These are phyloP conservation scores for Blastobotrys attinorum DNA, from an alignment of 805 yeast species.

Conservation along the genomic window DNA sequence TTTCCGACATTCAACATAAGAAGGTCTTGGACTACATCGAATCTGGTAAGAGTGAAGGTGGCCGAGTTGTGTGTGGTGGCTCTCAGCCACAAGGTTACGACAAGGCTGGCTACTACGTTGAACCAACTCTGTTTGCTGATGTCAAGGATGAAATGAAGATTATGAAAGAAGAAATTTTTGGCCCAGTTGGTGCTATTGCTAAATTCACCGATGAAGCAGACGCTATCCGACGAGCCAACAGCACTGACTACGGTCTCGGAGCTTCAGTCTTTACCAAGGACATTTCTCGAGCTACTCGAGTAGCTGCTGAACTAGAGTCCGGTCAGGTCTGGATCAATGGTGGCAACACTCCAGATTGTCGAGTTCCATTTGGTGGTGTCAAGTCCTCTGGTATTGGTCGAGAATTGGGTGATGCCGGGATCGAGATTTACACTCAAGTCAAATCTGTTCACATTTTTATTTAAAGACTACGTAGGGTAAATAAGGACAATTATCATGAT, in stretches of 20 bases:
- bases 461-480: too few relatives aligned
- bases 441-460: conserved; percentile 49
- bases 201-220: conserved; percentile 62
- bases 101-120: conserved; percentile 56
- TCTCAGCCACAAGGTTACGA: conserved; percentile 31
- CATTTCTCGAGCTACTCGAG: conserved; percentile 54
- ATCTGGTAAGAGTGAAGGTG: conserved; percentile 76
- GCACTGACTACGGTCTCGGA: conserved; percentile 70
- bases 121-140: conserved; percentile 71
- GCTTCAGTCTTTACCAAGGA: conserved; percentile 72
- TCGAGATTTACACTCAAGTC: conserved; percentile 61
- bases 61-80: conserved; percentile 75
- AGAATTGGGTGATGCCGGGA: conserved; percentile 70
- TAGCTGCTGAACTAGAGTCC: conserved; percentile 53
- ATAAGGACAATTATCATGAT: neutral
- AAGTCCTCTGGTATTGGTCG: conserved; percentile 75
- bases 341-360: conserved; percentile 55
- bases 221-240: conserved; percentile 61
- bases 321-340: conserved; percentile 68
- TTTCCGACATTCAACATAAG: conserved; percentile 66
- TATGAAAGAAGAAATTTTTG: conserved; percentile 77
- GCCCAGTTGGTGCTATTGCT: conserved; percentile 71
- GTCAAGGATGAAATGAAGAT: conserved; percentile 58
- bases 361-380: conserved; percentile 76
- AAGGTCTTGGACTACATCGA: conserved; percentile 69